Base-by-base conservation (phyloP, 768 basidiomycete species). In the Serendipita vermifera region DNA sequence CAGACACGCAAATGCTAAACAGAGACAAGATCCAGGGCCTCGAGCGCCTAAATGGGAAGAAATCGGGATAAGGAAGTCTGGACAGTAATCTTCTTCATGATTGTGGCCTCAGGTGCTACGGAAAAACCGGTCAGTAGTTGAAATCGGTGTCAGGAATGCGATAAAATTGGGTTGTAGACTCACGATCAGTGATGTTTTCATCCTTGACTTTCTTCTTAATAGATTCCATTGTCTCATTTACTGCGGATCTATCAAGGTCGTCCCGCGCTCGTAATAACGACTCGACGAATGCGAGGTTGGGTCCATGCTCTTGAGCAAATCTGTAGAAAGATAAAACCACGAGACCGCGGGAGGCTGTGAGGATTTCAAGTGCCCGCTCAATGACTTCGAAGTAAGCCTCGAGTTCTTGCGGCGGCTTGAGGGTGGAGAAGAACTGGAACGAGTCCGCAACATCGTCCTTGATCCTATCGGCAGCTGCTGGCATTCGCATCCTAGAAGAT, bases 231-330 rank as follows among this genome's bases (percentile, higher is more conserved):
- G 94, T 85, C 58, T 98, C 93, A 62, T 73, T 84, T 15, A 83
- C 87, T 13, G 82, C 80, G 1, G 84, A 81, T n/a, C 90, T 79
- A 69, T 96, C 92, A 55, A 97, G 73, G 69, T 99, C 93, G 55
- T 86, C 85, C 54, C 96, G 77, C 3, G 86, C 81, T 66, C 83
- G 87, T 77, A 98, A 85, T 41, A 99, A 65, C 6, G 83, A 80
- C 66, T 98, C 94, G 29, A 96, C 85, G 64, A 96, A 98, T 1
- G 81, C 75, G 38, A 96, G 75, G 62, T 93, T 92, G 24, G 94
- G 91, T 3, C 96, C 96, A 68, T 94, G 86, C 22, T 85, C 81
- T 64, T 88, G 88, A 15, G 92, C 93, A 68, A 99, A 98, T 3
- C 80, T 74, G 83, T 87, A 96, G 69, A 86, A 96, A 9, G 92